Base-by-base conservation (phyloP, 1,284 basidiomycete species). In the Irpex sp. region DNA sequence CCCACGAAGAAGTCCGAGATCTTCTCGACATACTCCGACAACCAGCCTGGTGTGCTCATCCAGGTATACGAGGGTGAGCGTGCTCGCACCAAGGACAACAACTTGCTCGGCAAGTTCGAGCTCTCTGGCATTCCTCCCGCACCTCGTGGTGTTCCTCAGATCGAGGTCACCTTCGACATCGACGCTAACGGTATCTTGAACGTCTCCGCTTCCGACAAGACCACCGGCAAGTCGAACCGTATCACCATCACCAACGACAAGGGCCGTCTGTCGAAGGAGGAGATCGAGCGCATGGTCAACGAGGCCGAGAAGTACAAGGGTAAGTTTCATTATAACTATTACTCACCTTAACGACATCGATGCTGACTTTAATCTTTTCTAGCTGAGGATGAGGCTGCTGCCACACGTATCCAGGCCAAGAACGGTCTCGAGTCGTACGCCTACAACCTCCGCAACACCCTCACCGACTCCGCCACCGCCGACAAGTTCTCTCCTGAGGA, bases 51-150 rank as follows among this genome's bases (percentile, higher is more conserved):
- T 86, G 97, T 99, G 63, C 86, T 98, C 74, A 98, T 99, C 81
- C 97, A 98, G 79, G 97, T 99, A 65, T 99, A 87, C 81, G 97
- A 99, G 86, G 97, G 97, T 82, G 97, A 99, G 82, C 96, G 97
- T 85, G 94, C 96, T 61, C 93, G 96, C 75, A 98, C 96, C 69
- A 98, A 98, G 87, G 97, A 99, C 84, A 98, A 98, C 87, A 98
- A 98, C 85, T 78, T 98, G 61, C 94, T 99, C 79, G 97, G 97
- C 76, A 97, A 98, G 82, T 99, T 98, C 82, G 96, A 98, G 82
- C 92, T 98, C 60, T 91, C 96, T 62, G 96, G 96, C 68, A 98
- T 99, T 73, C 97, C 97, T 44, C 97, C 97, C 48, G 96, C 96
- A 57, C 97, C 97, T 68, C 95, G 97, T 83, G 97, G 97, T 85